Evolutionary conservation across 768 basidiomycete genomes (phyloP), one percentile per base, ranked within the genome.

Genomic region (Fistulinella prunicolor): DNA sequence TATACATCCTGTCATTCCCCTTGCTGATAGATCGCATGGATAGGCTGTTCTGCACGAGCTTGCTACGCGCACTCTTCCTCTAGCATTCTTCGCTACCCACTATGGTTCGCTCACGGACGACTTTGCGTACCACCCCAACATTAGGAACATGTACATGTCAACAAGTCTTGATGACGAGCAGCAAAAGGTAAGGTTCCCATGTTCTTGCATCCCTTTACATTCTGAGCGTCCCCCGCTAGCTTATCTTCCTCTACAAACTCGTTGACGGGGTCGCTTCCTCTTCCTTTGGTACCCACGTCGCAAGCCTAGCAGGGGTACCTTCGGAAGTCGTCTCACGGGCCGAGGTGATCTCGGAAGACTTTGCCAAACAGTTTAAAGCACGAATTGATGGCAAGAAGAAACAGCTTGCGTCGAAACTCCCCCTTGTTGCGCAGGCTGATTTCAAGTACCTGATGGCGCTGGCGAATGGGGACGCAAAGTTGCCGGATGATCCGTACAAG

Each of bases 61-160:
- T 14, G 92, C 96, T 1, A 96, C 94, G 0, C 90, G 91, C 59
- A 94, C 91, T 0, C 72, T 96, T 5, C 86, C 94, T 10, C 71
- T 98, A 22, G 86, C 90, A 2, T 96, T 97, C 74, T 99, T 99
- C 60, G 95, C 96, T 29, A 99, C 96, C 0, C 96, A 99, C 68
- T 99, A 98, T 57, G 93, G 93, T 3, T 89, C 93, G 1, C 75
- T 98, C 36, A 96, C 95, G 8, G 91, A 96, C 57, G 95, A 98
- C 63, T 97, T 88, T 64, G 78, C 79, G 3, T 91, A 92, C 58
- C 91, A 94, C 61, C 88, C 90, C 1, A 96, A 94, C 60, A 89
- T 98, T 56, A 77, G 90, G 47, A 89, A 85, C 46, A 95, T 95
- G 86, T 85, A 96, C 67, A 97, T 99, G 96, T 78, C 86, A 17